A percentile compares a stretch with the other conserved stretches of the same genome.
Conservation (phyloP, 768 basidiomycete genomes). For the Tubosaeta sp. region DNA sequence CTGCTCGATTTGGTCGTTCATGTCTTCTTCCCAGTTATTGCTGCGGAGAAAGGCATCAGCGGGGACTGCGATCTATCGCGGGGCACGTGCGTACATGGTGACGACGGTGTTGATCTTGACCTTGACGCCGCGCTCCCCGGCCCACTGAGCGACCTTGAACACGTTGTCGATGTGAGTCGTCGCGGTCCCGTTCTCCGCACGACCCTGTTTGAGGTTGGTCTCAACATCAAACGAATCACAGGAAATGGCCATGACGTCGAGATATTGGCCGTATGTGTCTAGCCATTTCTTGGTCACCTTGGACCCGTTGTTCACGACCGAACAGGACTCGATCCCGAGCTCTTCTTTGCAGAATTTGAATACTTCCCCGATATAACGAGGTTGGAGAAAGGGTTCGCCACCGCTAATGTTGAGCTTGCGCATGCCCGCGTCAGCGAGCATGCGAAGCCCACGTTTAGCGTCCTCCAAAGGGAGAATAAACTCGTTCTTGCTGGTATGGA, state of each 20-base stretch:
- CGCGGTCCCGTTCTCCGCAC: slow-evolving; percentile 29
- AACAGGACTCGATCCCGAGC: slow-evolving; percentile 32
- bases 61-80: rapidly evolving
- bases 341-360: slow-evolving; percentile 38
- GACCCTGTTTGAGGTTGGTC: slow-evolving; percentile 32
- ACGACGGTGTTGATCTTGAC: slow-evolving; percentile 37
- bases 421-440: slow-evolving; percentile 33
- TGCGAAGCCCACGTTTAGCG: slow-evolving; percentile 31
- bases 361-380: slow-evolving; percentile 35
- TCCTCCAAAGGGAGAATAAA: slow-evolving; percentile 34
- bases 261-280: slow-evolving; percentile 34
- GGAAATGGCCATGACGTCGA: slow-evolving; percentile 41
- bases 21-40: slow-evolving; percentile 38
- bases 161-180: slow-evolving; percentile 32
- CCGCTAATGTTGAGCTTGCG: slow-evolving; percentile 36
- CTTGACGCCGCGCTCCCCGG: slow-evolving; percentile 31
- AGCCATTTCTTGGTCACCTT: slow-evolving; percentile 42
- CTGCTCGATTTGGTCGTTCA: slow-evolving; percentile 34
- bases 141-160: slow-evolving; percentile 35
- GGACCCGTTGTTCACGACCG: slow-evolving; percentile 34
- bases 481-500: slow-evolving; percentile 36
- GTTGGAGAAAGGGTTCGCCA: slow-evolving; percentile 36
- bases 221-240: slow-evolving; percentile 38
- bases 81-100: slow-evolving; percentile 18
- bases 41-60: slow-evolving; percentile 11